Conservation (phyloP, 148 eudicot genomes). For the Fagopyrum esculentum region DNA sequence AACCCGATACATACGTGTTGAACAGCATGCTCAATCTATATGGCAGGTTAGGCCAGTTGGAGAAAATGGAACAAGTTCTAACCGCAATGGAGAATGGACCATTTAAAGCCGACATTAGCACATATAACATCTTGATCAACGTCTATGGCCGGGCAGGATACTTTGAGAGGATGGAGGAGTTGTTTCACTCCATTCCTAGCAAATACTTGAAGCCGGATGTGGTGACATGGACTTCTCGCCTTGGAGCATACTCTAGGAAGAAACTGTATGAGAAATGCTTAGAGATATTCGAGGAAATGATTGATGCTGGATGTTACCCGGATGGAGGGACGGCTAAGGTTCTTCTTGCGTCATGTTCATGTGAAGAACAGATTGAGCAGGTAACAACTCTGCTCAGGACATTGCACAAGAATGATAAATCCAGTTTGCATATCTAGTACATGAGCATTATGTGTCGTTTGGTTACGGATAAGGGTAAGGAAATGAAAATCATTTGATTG, state of each 20-base stretch:
- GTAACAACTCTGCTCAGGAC: constrained; percentile 65
- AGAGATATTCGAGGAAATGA: constrained; percentile 83
- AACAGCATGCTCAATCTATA: constrained; percentile 73
- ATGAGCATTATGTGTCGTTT: too few relatives aligned
- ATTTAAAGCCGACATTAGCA: constrained; percentile 49
- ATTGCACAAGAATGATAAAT: constrained; percentile 45
- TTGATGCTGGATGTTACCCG: constrained; percentile 76
- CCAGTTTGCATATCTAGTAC: too few relatives aligned
- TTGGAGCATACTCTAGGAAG: constrained; percentile 85
- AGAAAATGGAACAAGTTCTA: constrained; percentile 76
- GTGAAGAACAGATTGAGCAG: constrained; percentile 67
- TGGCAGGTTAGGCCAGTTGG: constrained; percentile 59
- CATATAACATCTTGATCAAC: constrained; percentile 74
- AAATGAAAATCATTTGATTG: too few relatives aligned
- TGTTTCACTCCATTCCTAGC: constrained; percentile 36
- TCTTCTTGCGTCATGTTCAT: constrained; percentile 64
- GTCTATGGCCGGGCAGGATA: constrained; percentile 70
- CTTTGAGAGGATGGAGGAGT: constrained; percentile 71
- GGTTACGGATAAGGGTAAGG: too few relatives aligned
- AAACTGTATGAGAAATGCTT: constrained; percentile 60
- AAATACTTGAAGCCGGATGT: constrained; percentile 60
- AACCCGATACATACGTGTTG: constrained; percentile 67
- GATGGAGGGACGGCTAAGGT: constrained; percentile 90
- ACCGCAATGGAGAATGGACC: constrained; percentile 49
- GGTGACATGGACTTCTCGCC: constrained; percentile 82